Percentiles rank a stretch among this genome's conserved stretches.
These are phyloP conservation scores for Biancaea sappan DNA, from an alignment of 306 rosid species.

Conservation along the genomic window DNA sequence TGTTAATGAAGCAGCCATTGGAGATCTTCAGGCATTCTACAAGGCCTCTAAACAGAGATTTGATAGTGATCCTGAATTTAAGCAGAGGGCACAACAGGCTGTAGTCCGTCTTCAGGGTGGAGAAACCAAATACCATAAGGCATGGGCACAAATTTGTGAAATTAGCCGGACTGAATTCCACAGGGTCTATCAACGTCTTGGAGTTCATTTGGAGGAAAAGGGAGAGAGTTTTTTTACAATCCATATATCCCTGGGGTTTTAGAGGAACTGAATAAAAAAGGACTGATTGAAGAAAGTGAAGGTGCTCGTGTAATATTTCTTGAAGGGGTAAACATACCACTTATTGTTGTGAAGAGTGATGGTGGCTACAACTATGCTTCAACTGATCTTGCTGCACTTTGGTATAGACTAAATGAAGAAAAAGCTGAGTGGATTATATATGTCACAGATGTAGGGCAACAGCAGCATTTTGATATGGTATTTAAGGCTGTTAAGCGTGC, in stretches of 20 bases:
- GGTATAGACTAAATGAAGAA: conserved; percentile 87
- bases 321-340: conserved; percentile 72
- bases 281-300: conserved; percentile 68
- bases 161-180: conserved; percentile 86
- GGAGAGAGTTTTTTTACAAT: conserved; percentile 94
- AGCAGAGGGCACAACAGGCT: conserved; percentile 85
- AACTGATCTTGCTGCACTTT: conserved; percentile 83
- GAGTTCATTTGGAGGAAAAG: conserved; percentile 28
- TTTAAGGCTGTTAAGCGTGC: conserved; percentile 50
- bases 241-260: conserved; percentile 74
- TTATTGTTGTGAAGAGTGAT: conserved; percentile 90
- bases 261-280: conserved; percentile 58
- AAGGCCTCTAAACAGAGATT: conserved; percentile 87
- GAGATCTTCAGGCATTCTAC: conserved; percentile 91
- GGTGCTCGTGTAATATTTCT: conserved; percentile 85
- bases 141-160: conserved; percentile 88
- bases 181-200: conserved; percentile 62
- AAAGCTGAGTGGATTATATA: conserved; percentile 89
- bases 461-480: conserved; percentile 87
- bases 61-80: conserved; percentile 79
- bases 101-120: conserved; percentile 94
- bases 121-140: conserved; percentile 63
- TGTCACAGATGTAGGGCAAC: conserved; percentile 91
- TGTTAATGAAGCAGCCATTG: conserved; percentile 71
- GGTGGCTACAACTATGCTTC: conserved; percentile 90